Evolutionary conservation across 345 rosid species (phyloP), one percentile per base, ranked within the genome.

Genomic region (Balakata baccata): DNA sequence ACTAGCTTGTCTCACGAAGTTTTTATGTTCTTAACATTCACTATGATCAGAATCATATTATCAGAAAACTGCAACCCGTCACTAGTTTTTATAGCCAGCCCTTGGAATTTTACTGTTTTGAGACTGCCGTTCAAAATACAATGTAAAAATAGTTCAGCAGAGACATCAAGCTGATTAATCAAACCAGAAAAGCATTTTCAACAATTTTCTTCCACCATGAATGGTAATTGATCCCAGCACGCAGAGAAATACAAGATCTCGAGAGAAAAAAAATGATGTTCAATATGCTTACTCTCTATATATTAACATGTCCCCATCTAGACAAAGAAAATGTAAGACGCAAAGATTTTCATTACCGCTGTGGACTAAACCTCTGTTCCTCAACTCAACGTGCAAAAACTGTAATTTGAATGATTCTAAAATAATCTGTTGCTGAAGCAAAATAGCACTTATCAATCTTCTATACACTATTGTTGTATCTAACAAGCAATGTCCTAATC

Each of bases 381-480:
- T 58, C 25, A 58, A 59, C 39, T 61, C 45, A 61, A 61, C 41
- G 34, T 62, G 66, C 38, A 14, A 20, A 62, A 62, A 62, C 43
- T 25, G 56, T 38, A 70, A 70, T 70, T 34, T 12, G 67, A 61
- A 37, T 9, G 60, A 46, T 14, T 8, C 7, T 46, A 46, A 73
- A 41, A 64, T 5, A 65, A 73, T 64, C 6, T 7, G 11, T 65
- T 49, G 53, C 70, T 12, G 34, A 17, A 41, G 45, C 53, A 72
- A 61, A 37, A 45, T 29, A 37, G n/a, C n/a, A 46, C 22, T 61
- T 47, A 49, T 13, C 51, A 43, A 29, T 57, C 59, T 11, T 57
- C 14, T 46, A 29, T 13, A 22, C 66, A 58, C n/a, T 56, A 66
- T 25, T 4, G 7, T 25, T 4, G 7, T 56, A 18, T 41, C n/a